Conservation (phyloP, 225 moss, liverwort and hornwort species). For the Polytrichum commune region DNA sequence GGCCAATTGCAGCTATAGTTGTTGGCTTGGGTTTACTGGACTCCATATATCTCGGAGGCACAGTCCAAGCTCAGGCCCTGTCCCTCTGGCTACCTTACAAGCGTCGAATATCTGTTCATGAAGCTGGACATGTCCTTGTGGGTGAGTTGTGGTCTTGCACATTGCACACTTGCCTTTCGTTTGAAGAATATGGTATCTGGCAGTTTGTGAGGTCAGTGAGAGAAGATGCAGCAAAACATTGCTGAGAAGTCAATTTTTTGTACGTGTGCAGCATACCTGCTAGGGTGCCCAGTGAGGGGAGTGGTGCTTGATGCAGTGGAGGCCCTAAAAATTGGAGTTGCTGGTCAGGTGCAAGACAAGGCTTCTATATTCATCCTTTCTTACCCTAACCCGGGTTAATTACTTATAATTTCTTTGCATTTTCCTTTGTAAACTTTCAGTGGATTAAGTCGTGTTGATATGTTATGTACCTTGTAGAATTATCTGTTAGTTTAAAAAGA, state of each 20-base stretch:
- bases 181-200: neutral
- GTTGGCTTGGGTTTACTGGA: constrained; percentile 75
- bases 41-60: constrained; percentile 79
- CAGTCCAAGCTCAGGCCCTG: constrained; percentile 60
- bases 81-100: constrained; percentile 84
- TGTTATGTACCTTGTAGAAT: too few relatives aligned
- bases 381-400: too few relatives aligned
- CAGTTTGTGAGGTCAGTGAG: too few relatives aligned
- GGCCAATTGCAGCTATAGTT: constrained; percentile 52
- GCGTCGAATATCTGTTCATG: constrained; percentile 80
- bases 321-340: constrained; percentile 70
- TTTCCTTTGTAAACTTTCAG: too few relatives aligned
- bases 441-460: too few relatives aligned
- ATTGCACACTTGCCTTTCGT: neutral
- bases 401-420: too few relatives aligned
- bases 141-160: constrained; percentile 38
- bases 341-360: constrained; percentile 61
- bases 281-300: constrained; percentile 91
- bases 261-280: constrained; percentile 71
- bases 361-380: neutral
- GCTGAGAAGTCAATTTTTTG: constrained; percentile 3
- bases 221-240: constrained; percentile 12
- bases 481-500: too few relatives aligned
- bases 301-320: constrained; percentile 75
- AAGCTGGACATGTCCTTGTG: constrained; percentile 98